A percentile compares a stretch with the other conserved stretches of the same genome.
Conservation (phyloP, 768 basidiomycete genomes). For the Neoboletus brunneissimus region DNA sequence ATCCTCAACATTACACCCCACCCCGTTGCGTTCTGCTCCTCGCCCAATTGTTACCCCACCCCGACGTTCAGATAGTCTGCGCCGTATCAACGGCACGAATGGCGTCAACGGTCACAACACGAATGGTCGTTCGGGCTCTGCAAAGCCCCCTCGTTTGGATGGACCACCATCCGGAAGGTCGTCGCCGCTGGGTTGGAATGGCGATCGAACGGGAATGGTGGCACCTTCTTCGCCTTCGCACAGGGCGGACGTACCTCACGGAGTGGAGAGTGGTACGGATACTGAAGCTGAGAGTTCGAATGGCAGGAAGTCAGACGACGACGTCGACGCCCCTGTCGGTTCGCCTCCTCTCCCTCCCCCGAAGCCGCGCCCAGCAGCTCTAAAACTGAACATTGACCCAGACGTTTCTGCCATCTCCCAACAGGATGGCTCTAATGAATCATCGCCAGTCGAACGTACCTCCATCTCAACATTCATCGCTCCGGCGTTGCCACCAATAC, state of each 20-base stretch:
- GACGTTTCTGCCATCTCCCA: constrained; percentile 25
- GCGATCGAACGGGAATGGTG: constrained; percentile 18
- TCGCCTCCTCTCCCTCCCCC: constrained; percentile 45
- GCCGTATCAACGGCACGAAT: constrained; percentile 11
- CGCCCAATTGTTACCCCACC: constrained; percentile 34
- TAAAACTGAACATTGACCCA: constrained; percentile 25
- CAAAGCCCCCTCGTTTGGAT: constrained; percentile 17
- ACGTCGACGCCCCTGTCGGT: constrained; percentile 18
- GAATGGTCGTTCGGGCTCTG: constrained; percentile 7
- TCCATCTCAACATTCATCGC: constrained; percentile 79
- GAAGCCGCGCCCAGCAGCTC: constrained; percentile 36
- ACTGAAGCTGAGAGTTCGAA: constrained; percentile 58
- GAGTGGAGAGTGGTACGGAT: constrained; percentile 73
- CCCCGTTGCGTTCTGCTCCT: constrained; percentile 18
- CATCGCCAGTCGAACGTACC: constrained; percentile 62
- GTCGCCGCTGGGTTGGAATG: constrained; percentile 19
- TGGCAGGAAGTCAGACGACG: constrained; percentile 29
- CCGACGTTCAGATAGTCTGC: constrained; percentile 33
- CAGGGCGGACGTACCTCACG: constrained; percentile 65
- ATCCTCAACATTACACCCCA: constrained; percentile 5
- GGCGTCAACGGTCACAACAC: background rate
- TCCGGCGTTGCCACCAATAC: constrained; percentile 84
- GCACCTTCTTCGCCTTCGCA: constrained; percentile 59
- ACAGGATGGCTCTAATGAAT: constrained; percentile 49
- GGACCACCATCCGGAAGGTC: constrained; percentile 17